Evolutionary conservation across 129 eudicot species (phyloP).

Genomic region (carrot (Daucus carota)): DH1_v3.0 NC_030382.2:30365001-30365500

Average conservation of each 20-base stretch:
- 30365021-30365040: slow-evolving; percentile 86
- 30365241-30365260: slow-evolving; percentile 20
- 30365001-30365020: slow-evolving; percentile 88
- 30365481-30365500: neutral
- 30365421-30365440: neutral
- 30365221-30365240: neutral
- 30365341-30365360: slow-evolving; percentile 80
- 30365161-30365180: neutral
- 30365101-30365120: slow-evolving; percentile 87
- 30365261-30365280: slow-evolving; percentile 81
- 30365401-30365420: neutral
- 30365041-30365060: slow-evolving; percentile 93
- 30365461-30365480: neutral
- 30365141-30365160: neutral
- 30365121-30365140: neutral
- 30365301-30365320: slow-evolving; percentile 98
- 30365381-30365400: slow-evolving; percentile 24
- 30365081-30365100: slow-evolving; percentile 89
- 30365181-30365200: neutral
- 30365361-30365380: slow-evolving; percentile 59
- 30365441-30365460: neutral
- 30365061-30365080: slow-evolving; percentile 88
- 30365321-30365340: slow-evolving; percentile 99
- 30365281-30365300: slow-evolving; percentile 93
- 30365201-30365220: neutral